Evolutionary conservation across 2,329 filamentous ascomycete genomes (phyloP).

Genomic region (Proliferodiscus dingleyae): DNA sequence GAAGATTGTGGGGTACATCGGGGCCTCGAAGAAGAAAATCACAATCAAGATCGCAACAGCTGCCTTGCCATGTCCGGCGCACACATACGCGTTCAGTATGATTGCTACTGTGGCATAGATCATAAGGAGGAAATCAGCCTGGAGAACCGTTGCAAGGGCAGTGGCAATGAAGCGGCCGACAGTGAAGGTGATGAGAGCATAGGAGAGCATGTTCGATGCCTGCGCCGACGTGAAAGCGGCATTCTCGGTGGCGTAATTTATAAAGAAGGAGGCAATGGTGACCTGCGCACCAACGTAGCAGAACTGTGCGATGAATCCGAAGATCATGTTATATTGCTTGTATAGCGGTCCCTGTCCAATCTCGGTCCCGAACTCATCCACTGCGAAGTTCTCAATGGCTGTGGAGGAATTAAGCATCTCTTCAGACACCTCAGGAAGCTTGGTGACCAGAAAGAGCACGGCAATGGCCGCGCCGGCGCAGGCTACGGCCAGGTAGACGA

Average conservation of each 20-base stretch:
- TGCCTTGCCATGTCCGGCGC: slow-evolving; percentile 32
- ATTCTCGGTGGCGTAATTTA: slow-evolving; percentile 66
- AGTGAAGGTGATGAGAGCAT: slow-evolving; percentile 69
- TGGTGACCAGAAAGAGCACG: slow-evolving; percentile 62
- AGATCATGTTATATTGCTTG: slow-evolving; percentile 72
- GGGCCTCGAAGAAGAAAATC: slow-evolving; percentile 73
- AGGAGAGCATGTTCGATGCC: slow-evolving; percentile 65
- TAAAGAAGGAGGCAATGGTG: slow-evolving; percentile 63
- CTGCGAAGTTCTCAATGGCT: slow-evolving; percentile 44
- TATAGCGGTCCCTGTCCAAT: slow-evolving; percentile 48
- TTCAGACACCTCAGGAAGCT: slow-evolving; percentile 56
- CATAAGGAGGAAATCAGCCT: slow-evolving; percentile 53
- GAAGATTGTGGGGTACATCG: slow-evolving; percentile 78
- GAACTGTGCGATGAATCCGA: slow-evolving; percentile 71
- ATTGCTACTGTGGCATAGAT: slow-evolving; percentile 54
- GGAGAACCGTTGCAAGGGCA: slow-evolving; percentile 37
- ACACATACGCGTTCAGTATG: slow-evolving; percentile 33
- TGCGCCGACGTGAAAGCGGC: slow-evolving; percentile 44
- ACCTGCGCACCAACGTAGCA: slow-evolving; percentile 73
- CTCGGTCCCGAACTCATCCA: slow-evolving; percentile 53
- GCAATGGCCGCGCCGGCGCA: slow-evolving; percentile 66
- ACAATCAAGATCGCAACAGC: slow-evolving; percentile 61
- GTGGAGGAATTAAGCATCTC: slow-evolving; percentile 25
- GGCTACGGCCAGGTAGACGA: slow-evolving; percentile 78
- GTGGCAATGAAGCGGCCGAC: slow-evolving; percentile 66